phyloP scores from a whole-genome alignment of 306 rosid genomes.

The Abrus pulchellus region DNA sequence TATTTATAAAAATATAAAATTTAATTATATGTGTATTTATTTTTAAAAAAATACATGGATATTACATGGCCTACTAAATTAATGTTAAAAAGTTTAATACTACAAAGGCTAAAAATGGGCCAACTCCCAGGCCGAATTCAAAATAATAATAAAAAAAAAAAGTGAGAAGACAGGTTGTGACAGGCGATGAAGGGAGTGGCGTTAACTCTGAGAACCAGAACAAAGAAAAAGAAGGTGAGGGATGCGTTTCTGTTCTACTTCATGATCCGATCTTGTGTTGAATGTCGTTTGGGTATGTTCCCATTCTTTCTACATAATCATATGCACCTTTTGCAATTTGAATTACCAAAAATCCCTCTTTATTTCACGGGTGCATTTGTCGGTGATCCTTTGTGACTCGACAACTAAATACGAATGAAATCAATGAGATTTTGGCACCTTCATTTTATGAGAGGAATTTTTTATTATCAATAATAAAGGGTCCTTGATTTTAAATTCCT shows the following conservation, averaged over 20 bases:
- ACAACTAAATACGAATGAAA: neutral
- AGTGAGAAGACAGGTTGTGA: neutral
- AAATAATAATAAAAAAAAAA: neutral
- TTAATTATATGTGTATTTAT: too few relatives aligned
- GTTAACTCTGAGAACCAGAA: neutral
- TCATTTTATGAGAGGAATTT: neutral
- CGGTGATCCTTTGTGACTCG: neutral
- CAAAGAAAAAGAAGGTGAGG: neutral
- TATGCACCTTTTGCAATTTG: neutral
- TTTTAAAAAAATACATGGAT: too few relatives aligned
- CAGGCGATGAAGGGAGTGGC: neutral
- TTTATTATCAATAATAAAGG: neutral
- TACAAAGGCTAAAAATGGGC: too few relatives aligned
- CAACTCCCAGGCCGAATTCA: too few relatives aligned
- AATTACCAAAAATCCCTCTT: neutral
- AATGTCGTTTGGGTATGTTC: neutral
- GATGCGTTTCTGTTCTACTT: slow-evolving; percentile 1
- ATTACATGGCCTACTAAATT: too few relatives aligned
- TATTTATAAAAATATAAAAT: too few relatives aligned
- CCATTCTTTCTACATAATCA: neutral
- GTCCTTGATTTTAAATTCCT: neutral
- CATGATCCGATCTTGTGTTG: neutral
- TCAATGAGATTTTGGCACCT: neutral
- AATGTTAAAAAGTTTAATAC: too few relatives aligned
- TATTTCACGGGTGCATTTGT: neutral